Base-by-base conservation (phyloP, 768 basidiomycete species). In the Tylopilus sp. region DNA sequence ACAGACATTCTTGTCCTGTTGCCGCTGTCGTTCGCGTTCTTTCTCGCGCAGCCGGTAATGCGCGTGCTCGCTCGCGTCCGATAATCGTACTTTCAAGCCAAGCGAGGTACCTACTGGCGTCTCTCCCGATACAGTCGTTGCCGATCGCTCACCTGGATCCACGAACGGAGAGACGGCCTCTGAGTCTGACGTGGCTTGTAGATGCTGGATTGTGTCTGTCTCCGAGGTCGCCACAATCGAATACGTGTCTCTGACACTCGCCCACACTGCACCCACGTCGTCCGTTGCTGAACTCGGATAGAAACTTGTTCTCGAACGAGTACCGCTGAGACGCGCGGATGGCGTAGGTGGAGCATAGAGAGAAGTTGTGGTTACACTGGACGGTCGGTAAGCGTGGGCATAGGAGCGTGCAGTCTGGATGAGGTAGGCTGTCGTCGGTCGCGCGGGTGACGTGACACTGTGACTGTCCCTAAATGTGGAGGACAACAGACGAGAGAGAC, bases 61-160 rank as follows among this genome's bases (percentile, higher is more conserved):
- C 6, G 53, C 60, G 25, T 59, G 60, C 40, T 65, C 60, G 46
- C 60, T 62, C 22, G 63, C 63, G 28, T 64, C 60, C 40, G 62
- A 63, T 30, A 62, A 35, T 30, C 62, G 62, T 21, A 63, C 2
- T 22, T 51, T 62, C 31, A 63, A 22, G 6, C 56, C 62, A 26
- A 61, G 26, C 35, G 22, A 0, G 0, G 58, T 63, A 1, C 62
- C 61, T 13, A 18, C 6, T 0, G 40, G 36, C 4, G 31, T 22
- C 17, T 23, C 18, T 2, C 5, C 4, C 20, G 35, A 13, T 6
- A 6, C 43, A 11, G 18, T 28, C 38, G 12, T 6, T 3, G 18
- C 7, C 17, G 17, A 6, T 33, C 31, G 31, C 3, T 20, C 12
- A 6, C n/a, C 21, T 1, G 39, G 44, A 43, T 53, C 52, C 0